Conservation (phyloP, 345 rosid genomes). For the Laguncularia racemosa region DNA sequence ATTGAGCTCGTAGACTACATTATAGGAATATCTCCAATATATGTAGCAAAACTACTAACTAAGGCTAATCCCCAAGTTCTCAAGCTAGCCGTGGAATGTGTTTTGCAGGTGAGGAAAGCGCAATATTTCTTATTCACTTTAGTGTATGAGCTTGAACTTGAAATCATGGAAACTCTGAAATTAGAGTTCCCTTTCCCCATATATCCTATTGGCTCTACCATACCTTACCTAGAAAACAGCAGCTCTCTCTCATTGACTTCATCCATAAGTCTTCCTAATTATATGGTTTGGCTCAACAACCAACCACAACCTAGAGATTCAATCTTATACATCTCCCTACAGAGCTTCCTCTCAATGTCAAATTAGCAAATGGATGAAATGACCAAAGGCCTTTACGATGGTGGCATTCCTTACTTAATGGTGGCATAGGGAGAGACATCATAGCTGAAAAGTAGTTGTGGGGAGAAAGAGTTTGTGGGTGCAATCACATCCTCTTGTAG, state of each 20-base stretch:
- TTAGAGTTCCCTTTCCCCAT: constrained; percentile 10
- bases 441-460: constrained; percentile 5
- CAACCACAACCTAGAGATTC: constrained; percentile 28
- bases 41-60: constrained; percentile 28
- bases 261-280: not conserved
- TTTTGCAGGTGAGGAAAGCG: constrained; percentile 33
- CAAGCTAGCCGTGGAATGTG: constrained; percentile 27
- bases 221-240: constrained; percentile 16
- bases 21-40: constrained; percentile 28
- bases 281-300: constrained; percentile 26
- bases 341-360: constrained; percentile 33
- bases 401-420: constrained; percentile 22
- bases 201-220: constrained; percentile 26
- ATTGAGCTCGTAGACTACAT: constrained; percentile 27
- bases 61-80: constrained; percentile 12
- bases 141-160: constrained; percentile 39
- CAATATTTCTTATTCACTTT: constrained; percentile 49
- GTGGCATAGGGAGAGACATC: constrained; percentile 28
- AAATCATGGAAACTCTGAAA: constrained; percentile 20
- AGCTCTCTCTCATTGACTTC: not conserved
- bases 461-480: constrained; percentile 22
- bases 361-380: constrained; percentile 30
- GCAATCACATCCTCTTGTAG: constrained; percentile 36
- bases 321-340: constrained; percentile 29
- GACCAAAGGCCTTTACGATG: constrained; percentile 15